Evolutionary conservation across 257 asterid species (phyloP), one percentile per base, ranked within the genome.

Genomic region (Leonotis leonurus): DNA sequence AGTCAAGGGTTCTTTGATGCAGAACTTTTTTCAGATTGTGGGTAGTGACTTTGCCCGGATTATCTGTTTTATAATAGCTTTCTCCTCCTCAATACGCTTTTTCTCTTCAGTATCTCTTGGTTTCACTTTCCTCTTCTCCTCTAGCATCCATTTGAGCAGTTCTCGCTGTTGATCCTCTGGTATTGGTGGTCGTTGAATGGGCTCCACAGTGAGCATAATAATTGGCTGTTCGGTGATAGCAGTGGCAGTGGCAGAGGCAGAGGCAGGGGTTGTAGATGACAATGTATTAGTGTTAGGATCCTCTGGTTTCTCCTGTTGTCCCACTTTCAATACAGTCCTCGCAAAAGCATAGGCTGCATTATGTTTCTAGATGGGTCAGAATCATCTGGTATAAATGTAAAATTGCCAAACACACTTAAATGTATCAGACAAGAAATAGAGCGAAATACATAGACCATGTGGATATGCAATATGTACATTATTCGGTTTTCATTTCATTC

Each of bases 11-110:
- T 49, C 59, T 60, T 60, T 2, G 69, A 29, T n/a, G 25, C 46
- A 53, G 66, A 53, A 73, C 48, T 18, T 51, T n/a, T 32, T 40
- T 63, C 60, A 54, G 70, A 70, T 64, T 55, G 64, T 22, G 8
- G 92, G 94, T 63, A 81, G 33, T 55, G 84, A 71, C 62, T 85
- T 88, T 65, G 92, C 74, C 45, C 87, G 79, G 71, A 91, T 86
- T 8, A 86, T 86, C 78, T 84, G 90, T 64, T 91, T 91, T 11
- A 91, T 87, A 77, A 81, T 41, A 54, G 88, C 89, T 68, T 88
- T 91, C 78, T 91, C 98, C 77, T 84, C 98, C n/a, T 91, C 96
- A 18, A 81, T 82, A 44, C 78, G 88, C 29, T 70, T 88, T 67
- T 62, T 88, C 88, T 91, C 98, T 62, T 77, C 89, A 0, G 79